Conservation (phyloP, 768 basidiomycete genomes). For the Naganishia friedmannii region DNA sequence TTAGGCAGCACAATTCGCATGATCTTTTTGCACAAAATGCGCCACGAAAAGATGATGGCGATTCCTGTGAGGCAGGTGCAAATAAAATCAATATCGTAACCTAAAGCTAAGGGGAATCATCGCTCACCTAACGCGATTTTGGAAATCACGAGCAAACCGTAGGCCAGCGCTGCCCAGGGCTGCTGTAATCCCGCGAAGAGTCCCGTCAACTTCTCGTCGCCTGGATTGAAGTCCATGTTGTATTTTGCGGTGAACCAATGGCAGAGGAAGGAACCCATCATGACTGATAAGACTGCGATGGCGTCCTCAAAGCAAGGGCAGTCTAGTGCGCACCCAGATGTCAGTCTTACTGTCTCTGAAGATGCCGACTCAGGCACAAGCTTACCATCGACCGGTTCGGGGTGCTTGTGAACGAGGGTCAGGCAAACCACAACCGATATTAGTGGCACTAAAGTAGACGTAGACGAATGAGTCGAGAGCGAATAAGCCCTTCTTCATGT, state of each 20-base stretch:
- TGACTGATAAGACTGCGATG: constrained; percentile 82
- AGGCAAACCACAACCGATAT: constrained; percentile 57
- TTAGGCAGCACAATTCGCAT: constrained; percentile 76
- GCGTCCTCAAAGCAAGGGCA: constrained; percentile 98
- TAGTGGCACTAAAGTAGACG: constrained; percentile 40
- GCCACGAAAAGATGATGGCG: constrained; percentile 77
- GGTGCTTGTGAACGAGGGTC: constrained; percentile 79
- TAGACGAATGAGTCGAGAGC: constrained; percentile 49
- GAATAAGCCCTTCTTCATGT: constrained; percentile 52
- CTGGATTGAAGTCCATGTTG: background rate
- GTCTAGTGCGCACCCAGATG: constrained; percentile 53
- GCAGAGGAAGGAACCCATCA: constrained; percentile 68
- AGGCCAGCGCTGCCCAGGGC: constrained; percentile 4
- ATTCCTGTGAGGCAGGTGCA: constrained; percentile 59
- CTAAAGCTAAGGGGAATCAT: background rate
- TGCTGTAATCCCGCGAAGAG: background rate
- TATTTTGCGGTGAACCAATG: constrained; percentile 61
- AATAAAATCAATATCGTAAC: background rate
- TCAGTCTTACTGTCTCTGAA: background rate
- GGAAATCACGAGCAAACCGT: constrained; percentile 3
- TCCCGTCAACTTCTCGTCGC: too few relatives aligned
- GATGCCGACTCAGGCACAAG: background rate
- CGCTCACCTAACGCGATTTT: constrained; percentile 57
- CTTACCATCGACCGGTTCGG: constrained; percentile 74
- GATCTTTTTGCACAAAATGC: constrained; percentile 74